These are phyloP conservation scores for Carex parvula DNA, from an alignment of 176 grass and related monocot genomes.

Conservation along the genomic window DNA sequence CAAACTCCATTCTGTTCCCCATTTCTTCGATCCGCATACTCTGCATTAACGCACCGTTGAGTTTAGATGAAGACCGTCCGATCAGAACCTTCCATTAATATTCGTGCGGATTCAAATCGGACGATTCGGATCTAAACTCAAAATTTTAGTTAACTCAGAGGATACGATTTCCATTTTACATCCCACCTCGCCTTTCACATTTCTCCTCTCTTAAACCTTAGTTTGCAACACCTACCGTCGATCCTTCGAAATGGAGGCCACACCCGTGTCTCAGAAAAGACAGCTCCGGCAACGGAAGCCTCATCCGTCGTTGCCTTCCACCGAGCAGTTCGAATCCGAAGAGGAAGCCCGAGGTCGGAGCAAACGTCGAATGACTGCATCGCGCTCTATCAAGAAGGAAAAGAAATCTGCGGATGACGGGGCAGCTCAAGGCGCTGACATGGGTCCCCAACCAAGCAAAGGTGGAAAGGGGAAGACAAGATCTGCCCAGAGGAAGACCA, in stretches of 20 bases:
- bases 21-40: no score
- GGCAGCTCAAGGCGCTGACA: not conserved
- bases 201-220: not conserved
- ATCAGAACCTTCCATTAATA: no score
- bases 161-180: no score
- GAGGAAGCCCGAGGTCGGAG: not conserved
- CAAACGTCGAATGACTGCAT: not conserved
- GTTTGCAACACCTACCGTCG: no score
- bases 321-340: not conserved
- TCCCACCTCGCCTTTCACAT: no score
- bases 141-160: no score
- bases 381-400: not conserved
- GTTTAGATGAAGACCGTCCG: no score
- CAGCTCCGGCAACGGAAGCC: not conserved
- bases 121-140: no score
- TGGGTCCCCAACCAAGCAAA: not conserved
- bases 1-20: no score
- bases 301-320: not conserved
- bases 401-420: not conserved
- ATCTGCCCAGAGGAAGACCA: slow-evolving; percentile 13
- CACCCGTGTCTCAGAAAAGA: not conserved
- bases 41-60: no score
- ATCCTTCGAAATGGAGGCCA: not conserved
- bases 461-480: slow-evolving; percentile 10
- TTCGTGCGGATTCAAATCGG: no score